Conservation (phyloP, 2,329 filamentous ascomycete species). For the Colletotrichum filicis region DNA sequence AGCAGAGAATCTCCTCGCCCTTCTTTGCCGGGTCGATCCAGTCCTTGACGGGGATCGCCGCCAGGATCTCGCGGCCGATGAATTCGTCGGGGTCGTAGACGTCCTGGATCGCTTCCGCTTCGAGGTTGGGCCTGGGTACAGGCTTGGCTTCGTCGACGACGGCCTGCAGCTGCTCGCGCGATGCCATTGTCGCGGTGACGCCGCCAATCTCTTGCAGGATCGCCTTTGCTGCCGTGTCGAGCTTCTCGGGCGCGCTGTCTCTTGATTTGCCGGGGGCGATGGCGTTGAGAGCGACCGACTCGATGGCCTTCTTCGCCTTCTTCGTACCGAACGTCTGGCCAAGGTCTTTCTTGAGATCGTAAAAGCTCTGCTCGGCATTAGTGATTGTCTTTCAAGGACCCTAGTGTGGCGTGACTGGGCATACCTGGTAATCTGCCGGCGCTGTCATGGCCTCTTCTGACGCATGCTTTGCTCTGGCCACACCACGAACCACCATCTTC, state of each 20-base stretch:
- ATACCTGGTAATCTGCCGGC: conserved; percentile 36
- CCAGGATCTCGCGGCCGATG: conserved; percentile 75
- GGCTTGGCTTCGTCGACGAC: conserved; percentile 76
- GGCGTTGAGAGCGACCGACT: conserved; percentile 75
- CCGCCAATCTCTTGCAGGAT: conserved; percentile 73
- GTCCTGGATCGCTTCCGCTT: conserved; percentile 74
- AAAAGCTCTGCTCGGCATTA: conserved; percentile 57
- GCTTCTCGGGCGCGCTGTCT: conserved; percentile 53
- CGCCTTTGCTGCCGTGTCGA: conserved; percentile 66
- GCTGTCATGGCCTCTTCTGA: conserved; percentile 56
- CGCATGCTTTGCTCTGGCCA: conserved; percentile 66
- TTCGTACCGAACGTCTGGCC: conserved; percentile 86
- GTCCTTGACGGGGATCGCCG: conserved; percentile 75
- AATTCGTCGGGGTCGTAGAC: conserved; percentile 77
- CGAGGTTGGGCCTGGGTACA: conserved; percentile 75
- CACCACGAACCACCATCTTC: conserved; percentile 70
- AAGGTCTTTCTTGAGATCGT: conserved; percentile 74
- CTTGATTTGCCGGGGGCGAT: conserved; percentile 60
- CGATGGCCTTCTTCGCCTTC: conserved; percentile 84
- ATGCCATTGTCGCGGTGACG: conserved; percentile 73
- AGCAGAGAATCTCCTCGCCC: conserved; percentile 65
- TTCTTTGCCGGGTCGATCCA: conserved; percentile 77
- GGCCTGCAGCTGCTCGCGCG: conserved; percentile 72
- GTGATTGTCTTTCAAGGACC: background rate
- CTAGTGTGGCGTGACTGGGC: background rate